Percentiles rank a stretch among this genome's conserved stretches.
Evolutionary conservation across 1,284 basidiomycete genomes (phyloP).

Genomic region (Apiotrichum mycotoxinovorans): DNA sequence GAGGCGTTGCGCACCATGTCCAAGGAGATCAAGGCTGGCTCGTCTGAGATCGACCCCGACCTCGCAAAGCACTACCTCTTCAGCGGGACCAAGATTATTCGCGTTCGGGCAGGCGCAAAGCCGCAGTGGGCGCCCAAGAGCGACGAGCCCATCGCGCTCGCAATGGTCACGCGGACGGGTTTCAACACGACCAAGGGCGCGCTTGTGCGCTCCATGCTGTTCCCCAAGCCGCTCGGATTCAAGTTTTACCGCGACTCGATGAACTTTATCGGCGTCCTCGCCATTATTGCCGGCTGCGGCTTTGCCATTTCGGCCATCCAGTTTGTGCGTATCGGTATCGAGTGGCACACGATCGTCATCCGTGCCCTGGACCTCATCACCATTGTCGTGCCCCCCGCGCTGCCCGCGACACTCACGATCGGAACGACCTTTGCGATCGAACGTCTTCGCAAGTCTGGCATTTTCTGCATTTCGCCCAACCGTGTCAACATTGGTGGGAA

Average conservation of each 20-base stretch:
- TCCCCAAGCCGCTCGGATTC: constrained; percentile 96
- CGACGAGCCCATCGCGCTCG: constrained; percentile 67
- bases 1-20: constrained; percentile 71
- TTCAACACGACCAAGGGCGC: constrained; percentile 99
- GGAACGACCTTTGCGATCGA: constrained; percentile 94
- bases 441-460: constrained; percentile 79
- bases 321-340: constrained; percentile 83
- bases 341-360: constrained; percentile 84
- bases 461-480: constrained; percentile 97
- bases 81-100: constrained; percentile 85
- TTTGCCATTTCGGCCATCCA: constrained; percentile 85
- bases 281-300: constrained; percentile 79
- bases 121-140: constrained; percentile 53
- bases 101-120: constrained; percentile 67
- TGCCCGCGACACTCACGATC: constrained; percentile 95
- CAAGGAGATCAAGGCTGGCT: constrained; percentile 56
- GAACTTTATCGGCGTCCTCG: constrained; percentile 89
- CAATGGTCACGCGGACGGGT: constrained; percentile 85
- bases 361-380: constrained; percentile 97
- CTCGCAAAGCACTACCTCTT: constrained; percentile 85
- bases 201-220: constrained; percentile 93
- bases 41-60: constrained; percentile 64
- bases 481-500: constrained; percentile 95
- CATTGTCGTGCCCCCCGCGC: constrained; percentile 93
- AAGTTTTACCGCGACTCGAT: constrained; percentile 98